Base-by-base conservation (phyloP, 371 early-diverging fungal genomes). In the Dichotomocladium elegans region DNA sequence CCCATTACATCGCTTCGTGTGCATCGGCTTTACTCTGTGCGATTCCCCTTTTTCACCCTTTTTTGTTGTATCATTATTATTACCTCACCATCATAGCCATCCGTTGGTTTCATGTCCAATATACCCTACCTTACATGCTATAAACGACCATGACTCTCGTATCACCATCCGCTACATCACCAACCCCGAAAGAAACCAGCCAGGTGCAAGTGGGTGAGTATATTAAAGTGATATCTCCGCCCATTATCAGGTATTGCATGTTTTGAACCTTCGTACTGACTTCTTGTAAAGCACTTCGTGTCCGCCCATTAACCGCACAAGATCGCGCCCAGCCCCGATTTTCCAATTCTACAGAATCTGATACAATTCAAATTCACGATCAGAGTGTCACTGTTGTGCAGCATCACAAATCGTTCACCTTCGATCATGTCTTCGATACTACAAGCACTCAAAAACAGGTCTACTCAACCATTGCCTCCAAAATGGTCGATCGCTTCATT, bases 401-500 rank as follows among this genome's bases (percentile, higher is more conserved):
- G 10, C 68, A 82, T 22, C 79, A 78, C 45, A 60, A 60, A 30
- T n/a, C 29, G 8, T 60, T 47, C 30, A 42, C 60, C 8, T 60
- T 60, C 28, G 60, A 60, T 37, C 49, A 53, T 28, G 53, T 60
- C 11, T 60, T 60, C 37, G 60, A 43, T 2, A 45, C 53, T 19
- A 37, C 47, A 11, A 44, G 49, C 30, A 60, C 78, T 9, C 98
- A 97, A 69, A 62, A 78, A 31, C 77, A 84, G 22, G 76, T 98
- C 19, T 96, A 86, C 71, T 77, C 77, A 3, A 61, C 77, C 3
- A 78, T 81, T 19, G 90, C 85, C 10, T 66, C 71, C 17, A 81
- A 81, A 19, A 64, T 95, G 60, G 83, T 98, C 5, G 86, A 86
- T 43, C 84, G 86, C 52, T 95, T 96, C 60, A 63, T 93, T 46